These are phyloP conservation scores for Scedosporium aurantiacum DNA, from an alignment of 2,329 filamentous ascomycete genomes.

Conservation along the genomic window DNA sequence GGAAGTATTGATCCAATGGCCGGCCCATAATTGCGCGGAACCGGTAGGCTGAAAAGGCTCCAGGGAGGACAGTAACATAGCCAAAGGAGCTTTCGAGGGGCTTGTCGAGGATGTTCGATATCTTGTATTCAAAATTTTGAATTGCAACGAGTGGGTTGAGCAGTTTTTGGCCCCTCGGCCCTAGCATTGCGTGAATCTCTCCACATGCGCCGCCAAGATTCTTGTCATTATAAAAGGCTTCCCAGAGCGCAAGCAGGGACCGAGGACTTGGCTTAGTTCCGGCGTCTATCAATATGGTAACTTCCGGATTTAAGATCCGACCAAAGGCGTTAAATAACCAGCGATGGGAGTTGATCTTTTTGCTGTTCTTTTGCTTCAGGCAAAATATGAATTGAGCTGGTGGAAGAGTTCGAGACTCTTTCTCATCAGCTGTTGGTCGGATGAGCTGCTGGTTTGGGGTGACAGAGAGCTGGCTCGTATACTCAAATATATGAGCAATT, in stretches of 20 bases:
- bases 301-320: constrained; percentile 89
- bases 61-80: constrained; percentile 93
- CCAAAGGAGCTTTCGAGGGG: constrained; percentile 94
- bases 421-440: constrained; percentile 71
- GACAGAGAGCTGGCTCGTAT: constrained; percentile 93
- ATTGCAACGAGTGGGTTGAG: constrained; percentile 93
- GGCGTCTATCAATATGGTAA: constrained; percentile 91
- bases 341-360: constrained; percentile 99
- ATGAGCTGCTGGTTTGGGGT: constrained; percentile 97
- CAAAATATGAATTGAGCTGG: constrained; percentile 99
- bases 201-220: constrained; percentile 95
- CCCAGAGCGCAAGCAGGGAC: constrained; percentile 87
- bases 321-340: constrained; percentile 99
- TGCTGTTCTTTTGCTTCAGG: constrained; percentile 96
- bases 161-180: constrained; percentile 79
- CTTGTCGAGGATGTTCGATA: constrained; percentile 98
- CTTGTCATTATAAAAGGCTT: constrained; percentile 99
- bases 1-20: constrained; percentile 97
- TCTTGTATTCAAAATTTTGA: constrained; percentile 99
- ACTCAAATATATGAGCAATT: constrained; percentile 94
- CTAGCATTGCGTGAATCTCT: constrained; percentile 97
- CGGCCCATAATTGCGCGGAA: constrained; percentile 98
- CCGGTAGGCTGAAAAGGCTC: constrained; percentile 96
- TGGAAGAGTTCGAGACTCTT: constrained; percentile 72
- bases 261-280: constrained; percentile 92